Conservation (phyloP, 176 grass and related monocot species). For the Puccinellia tenuiflora region DNA sequence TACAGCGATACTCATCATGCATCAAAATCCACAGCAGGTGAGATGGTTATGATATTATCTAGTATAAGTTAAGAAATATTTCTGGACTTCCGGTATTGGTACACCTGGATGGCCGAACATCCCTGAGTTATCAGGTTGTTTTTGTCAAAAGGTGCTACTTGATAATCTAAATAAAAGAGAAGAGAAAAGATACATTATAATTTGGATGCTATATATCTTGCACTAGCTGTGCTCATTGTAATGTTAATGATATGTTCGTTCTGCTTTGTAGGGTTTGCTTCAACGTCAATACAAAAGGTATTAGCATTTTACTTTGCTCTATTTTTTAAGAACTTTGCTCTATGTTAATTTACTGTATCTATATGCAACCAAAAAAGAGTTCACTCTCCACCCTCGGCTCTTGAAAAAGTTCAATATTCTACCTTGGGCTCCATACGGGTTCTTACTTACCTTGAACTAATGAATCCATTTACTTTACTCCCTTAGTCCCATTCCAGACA, state of each 20-base stretch:
- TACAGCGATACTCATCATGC: constrained; percentile 4
- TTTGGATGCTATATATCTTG: neutral
- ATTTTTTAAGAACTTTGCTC: neutral
- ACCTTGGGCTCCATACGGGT: neutral
- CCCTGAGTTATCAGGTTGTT: constrained; percentile 4
- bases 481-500: neutral
- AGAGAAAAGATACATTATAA: neutral
- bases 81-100: neutral
- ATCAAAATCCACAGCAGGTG: constrained; percentile 37
- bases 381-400: neutral
- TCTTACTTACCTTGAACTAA: neutral
- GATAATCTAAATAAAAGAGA: neutral
- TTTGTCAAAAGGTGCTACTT: constrained; percentile 3
- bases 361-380: neutral
- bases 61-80: constrained; percentile 4
- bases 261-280: constrained; percentile 48
- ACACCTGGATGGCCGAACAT: constrained; percentile 16
- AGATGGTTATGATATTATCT: constrained; percentile 17
- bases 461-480: neutral
- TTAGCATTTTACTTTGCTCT: constrained; percentile 17
- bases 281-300: constrained; percentile 54
- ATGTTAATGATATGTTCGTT: constrained; percentile 33
- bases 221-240: constrained; percentile 20
- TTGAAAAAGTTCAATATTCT: neutral
- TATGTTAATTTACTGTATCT: constrained; percentile 3